A percentile compares a stretch with the other conserved stretches of the same genome.
These are phyloP conservation scores for Salix brachista DNA, from an alignment of 345 rosid species.

Conservation along the genomic window DNA sequence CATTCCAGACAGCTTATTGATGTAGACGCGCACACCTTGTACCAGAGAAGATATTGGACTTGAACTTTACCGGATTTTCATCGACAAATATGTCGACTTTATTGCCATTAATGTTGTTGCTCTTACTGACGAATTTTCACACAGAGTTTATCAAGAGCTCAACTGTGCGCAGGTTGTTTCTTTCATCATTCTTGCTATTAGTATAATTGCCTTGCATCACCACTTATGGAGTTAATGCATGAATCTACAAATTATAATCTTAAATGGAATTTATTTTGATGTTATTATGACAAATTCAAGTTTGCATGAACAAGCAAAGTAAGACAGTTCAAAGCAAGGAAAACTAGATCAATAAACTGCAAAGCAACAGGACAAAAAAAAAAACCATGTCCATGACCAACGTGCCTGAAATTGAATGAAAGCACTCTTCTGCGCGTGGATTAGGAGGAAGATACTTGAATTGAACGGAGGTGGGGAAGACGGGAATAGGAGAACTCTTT, in stretches of 20 bases:
- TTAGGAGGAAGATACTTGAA: too few relatives aligned
- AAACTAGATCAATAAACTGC: neutral
- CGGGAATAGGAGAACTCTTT: too few relatives aligned
- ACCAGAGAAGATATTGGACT: constrained; percentile 88
- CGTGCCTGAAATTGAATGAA: too few relatives aligned
- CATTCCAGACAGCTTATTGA: constrained; percentile 78
- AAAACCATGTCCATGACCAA: too few relatives aligned
- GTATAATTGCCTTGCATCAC: neutral
- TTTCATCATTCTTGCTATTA: constrained; percentile 1
- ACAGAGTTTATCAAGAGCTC: constrained; percentile 90
- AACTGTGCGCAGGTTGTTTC: constrained; percentile 83
- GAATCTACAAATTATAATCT: neutral
- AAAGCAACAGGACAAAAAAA: neutral
- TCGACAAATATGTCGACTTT: constrained; percentile 71
- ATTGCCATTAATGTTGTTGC: constrained; percentile 79
- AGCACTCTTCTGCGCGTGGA: too few relatives aligned
- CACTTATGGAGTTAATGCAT: neutral
- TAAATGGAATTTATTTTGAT: too few relatives aligned
- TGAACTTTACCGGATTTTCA: constrained; percentile 72
- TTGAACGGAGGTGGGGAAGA: too few relatives aligned
- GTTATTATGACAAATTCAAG: neutral
- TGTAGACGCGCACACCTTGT: constrained; percentile 92
- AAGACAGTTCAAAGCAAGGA: neutral
- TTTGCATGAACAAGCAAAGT: neutral
- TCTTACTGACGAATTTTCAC: constrained; percentile 84